Evolutionary conservation across 1,139 yeast genomes (phyloP).

Genomic region (Pichia sp.): DNA sequence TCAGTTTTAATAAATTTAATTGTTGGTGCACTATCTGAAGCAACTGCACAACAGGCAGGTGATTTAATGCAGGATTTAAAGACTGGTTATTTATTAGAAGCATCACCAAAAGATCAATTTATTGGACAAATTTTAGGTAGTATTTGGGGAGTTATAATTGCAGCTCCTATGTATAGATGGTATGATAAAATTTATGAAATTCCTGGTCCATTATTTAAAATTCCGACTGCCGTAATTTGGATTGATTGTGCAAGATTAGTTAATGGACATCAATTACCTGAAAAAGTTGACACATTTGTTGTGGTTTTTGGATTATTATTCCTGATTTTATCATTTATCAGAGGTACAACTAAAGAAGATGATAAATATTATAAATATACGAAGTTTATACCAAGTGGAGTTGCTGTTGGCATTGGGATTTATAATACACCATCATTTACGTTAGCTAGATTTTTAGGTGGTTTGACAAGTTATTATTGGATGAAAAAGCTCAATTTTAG

Average conservation of each 20-base stretch:
- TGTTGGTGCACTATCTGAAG: conserved; percentile 97
- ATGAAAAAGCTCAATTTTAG: conserved; percentile 32
- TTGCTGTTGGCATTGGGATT: conserved; percentile 95
- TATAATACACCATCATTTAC: conserved; percentile 93
- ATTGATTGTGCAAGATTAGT: conserved; percentile 91
- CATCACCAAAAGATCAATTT: conserved; percentile 89
- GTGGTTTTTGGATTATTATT: conserved; percentile 61
- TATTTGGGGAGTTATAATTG: conserved; percentile 68
- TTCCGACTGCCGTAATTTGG: conserved; percentile 96
- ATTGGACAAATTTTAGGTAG: conserved; percentile 87
- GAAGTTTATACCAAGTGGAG: conserved; percentile 79
- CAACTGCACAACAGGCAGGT: conserved; percentile 99
- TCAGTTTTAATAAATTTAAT: conserved; percentile 77
- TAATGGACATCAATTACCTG: conserved; percentile 86
- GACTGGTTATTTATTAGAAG: conserved; percentile 88
- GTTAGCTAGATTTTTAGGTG: conserved; percentile 87
- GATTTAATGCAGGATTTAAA: conserved; percentile 96
- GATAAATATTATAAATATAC: conserved; percentile 37
- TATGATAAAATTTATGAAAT: conserved; percentile 78
- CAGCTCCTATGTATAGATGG: conserved; percentile 74
- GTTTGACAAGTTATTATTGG: conserved; percentile 65
- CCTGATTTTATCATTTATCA: conserved; percentile 60
- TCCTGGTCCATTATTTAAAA: conserved; percentile 72
- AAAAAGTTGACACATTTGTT: conserved; percentile 62
- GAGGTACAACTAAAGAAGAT: conserved; percentile 44